These are phyloP conservation scores for Xylaria polymorpha DNA, from an alignment of 2,329 filamentous ascomycete species.

Conservation along the genomic window DNA sequence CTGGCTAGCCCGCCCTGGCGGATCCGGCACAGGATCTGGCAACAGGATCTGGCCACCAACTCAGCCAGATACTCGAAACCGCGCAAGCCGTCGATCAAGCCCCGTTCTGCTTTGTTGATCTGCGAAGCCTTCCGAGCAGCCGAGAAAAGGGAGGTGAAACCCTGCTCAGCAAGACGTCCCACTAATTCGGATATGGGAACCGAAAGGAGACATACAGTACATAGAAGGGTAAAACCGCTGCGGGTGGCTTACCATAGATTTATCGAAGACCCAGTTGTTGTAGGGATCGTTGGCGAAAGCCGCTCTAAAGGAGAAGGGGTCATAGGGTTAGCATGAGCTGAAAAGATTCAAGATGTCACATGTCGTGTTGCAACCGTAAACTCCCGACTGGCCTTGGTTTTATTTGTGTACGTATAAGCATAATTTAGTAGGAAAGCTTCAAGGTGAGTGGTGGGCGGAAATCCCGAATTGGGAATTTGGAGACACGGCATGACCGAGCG, in stretches of 20 bases:
- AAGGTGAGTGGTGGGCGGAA: neutral
- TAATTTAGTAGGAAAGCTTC: neutral
- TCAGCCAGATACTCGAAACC: slow-evolving; percentile 28
- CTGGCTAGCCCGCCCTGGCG: slow-evolving; percentile 8
- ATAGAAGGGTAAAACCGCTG: neutral
- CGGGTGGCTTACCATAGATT: slow-evolving; percentile 44
- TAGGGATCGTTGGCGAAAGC: slow-evolving; percentile 51
- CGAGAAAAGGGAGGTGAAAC: slow-evolving; percentile 29
- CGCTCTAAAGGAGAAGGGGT: slow-evolving; percentile 40
- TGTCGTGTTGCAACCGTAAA: slow-evolving; percentile 2
- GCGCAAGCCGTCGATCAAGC: slow-evolving; percentile 21
- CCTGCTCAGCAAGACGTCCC: slow-evolving; percentile 20
- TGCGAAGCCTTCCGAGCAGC: slow-evolving; percentile 34
- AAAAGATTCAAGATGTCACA: slow-evolving; percentile 18
- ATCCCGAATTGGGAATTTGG: neutral
- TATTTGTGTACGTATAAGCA: neutral
- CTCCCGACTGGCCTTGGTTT: neutral
- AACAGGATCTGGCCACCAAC: slow-evolving; percentile 14
- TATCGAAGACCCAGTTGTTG: slow-evolving; percentile 52
- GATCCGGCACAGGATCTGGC: slow-evolving; percentile 30
- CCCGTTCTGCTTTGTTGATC: slow-evolving; percentile 23
- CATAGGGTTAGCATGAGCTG: slow-evolving; percentile 39
- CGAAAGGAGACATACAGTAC: slow-evolving; percentile 11
- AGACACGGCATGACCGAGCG: neutral
- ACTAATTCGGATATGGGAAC: slow-evolving; percentile 20